These are phyloP conservation scores for Tricholoma matsutake DNA, from an alignment of 768 basidiomycete genomes.

Conservation along the genomic window DNA sequence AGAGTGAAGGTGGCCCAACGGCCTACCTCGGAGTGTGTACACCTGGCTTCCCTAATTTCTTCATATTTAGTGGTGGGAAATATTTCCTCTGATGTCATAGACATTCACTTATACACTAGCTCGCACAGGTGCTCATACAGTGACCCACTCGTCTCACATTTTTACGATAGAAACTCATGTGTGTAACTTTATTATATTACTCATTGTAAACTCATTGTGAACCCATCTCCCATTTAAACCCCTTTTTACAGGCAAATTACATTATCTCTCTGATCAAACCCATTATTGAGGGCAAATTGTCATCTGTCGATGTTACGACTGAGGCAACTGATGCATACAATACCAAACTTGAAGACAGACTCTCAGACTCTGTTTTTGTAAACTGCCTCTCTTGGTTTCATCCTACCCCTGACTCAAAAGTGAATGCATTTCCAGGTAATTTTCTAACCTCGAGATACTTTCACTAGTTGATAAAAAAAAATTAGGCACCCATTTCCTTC, in stretches of 20 bases:
- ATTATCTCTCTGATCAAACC: slow-evolving; percentile 25
- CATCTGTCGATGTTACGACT: slow-evolving; percentile 15
- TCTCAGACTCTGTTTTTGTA: slow-evolving; percentile 22
- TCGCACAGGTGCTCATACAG: slow-evolving; percentile 40
- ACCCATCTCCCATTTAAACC: no score
- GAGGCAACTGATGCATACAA: slow-evolving; percentile 22
- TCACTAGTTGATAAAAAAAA: neutral
- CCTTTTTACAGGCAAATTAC: slow-evolving; percentile 34
- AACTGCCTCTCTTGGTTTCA: slow-evolving; percentile 42
- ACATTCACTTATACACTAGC: neutral
- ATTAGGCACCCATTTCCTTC: neutral
- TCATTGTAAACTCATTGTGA: neutral
- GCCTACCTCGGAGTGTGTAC: slow-evolving; percentile 43
- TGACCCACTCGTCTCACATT: slow-evolving; percentile 42
- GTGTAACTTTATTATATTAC: neutral
- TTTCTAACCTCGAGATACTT: neutral
- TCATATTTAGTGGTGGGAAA: slow-evolving; percentile 33
- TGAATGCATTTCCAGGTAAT: slow-evolving; percentile 38
- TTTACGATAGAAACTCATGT: slow-evolving; percentile 43
- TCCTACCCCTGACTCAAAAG: slow-evolving; percentile 32
- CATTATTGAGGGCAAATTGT: slow-evolving; percentile 15
- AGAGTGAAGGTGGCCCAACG: slow-evolving; percentile 35
- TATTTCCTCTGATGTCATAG: neutral
- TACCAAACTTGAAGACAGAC: slow-evolving; percentile 16
- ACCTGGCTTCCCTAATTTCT: slow-evolving; percentile 48